Evolutionary conservation across 163 green algal genomes (phyloP), one percentile per base, ranked within the genome.

Genomic region (Scenedesmus sp.): DNA sequence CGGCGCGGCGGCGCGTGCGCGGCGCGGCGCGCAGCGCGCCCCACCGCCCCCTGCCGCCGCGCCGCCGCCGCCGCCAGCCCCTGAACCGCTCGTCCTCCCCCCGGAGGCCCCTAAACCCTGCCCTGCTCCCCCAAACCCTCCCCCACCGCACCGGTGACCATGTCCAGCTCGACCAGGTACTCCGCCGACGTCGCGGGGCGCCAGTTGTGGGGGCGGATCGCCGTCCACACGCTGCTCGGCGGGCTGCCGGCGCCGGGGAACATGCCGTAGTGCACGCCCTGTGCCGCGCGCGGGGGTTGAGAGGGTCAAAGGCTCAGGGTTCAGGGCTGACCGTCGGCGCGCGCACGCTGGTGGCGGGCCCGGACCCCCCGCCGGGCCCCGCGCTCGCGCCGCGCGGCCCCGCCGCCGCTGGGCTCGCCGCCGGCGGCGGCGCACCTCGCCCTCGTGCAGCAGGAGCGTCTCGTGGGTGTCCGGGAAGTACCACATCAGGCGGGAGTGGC

Each of bases 181-280:
- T 95, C 90, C 24, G 80, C 60, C 60, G 60, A 76, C 18, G 33
- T 87, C 14, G 80, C 70, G 2, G 84, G 87, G 48, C 83, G 82
- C 87, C 83, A 93, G 85, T 92, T 92, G 81, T 93, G 87, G 10
- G 90, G 89, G 6, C 89, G 80, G 1, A 91, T 83, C n/a, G 91
- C 83, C 20, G 88, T 84, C 90, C 89, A 95, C 4, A 95, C 47
- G 7, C 53, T 76, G 2, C n/a, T 63, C 17, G 75, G 50, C 2
- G 45, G 47, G 2, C 4, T 28, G 48, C 86, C 74, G 1, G 77
- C 77, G 20, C 89, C 88, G 10, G 89, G 71, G 57, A 95, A 92
- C 39, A 78, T 73, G 33, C 90, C 90, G 36, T 95, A 92, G 63
- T 92, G 92, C 4, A 94, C 85, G 28, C 75, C 63, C 60, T 67